Percentiles rank a stretch among this genome's conserved stretches.
These are phyloP conservation scores for Globisporangium emineosum DNA, from an alignment of 352 stramenopile genomes.

Conservation along the genomic window DNA sequence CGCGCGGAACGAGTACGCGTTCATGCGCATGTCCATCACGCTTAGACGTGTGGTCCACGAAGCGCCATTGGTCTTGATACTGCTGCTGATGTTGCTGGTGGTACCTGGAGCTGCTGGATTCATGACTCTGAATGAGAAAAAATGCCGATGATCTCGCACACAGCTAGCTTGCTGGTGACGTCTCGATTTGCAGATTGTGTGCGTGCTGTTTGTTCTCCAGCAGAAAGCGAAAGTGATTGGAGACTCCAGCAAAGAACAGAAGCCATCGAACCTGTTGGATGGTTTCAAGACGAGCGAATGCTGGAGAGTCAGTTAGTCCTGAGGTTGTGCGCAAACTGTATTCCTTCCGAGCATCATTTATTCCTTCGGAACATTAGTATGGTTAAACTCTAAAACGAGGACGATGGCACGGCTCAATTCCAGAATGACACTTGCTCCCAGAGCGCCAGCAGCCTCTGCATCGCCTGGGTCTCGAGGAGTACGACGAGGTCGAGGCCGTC, in stretches of 20 bases:
- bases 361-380: too few species aligned
- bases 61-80: not conserved
- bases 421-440: constrained; percentile 22
- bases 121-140: not conserved
- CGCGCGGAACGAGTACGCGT: constrained; percentile 13
- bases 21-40: constrained; percentile 16
- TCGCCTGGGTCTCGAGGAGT: constrained; percentile 31
- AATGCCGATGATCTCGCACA: too few species aligned
- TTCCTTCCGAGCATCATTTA: too few species aligned
- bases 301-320: too few species aligned
- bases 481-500: constrained; percentile 45
- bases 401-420: too few species aligned
- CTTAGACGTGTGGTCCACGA: not conserved
- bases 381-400: too few species aligned
- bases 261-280: not conserved
- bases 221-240: too few species aligned
- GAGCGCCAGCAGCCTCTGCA: constrained; percentile 35
- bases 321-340: too few species aligned
- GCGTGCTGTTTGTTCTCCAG: too few species aligned
- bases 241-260: not conserved
- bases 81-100: not conserved
- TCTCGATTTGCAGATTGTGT: too few species aligned
- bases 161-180: too few species aligned
- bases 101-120: not conserved
- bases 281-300: not conserved